A percentile compares a stretch with the other conserved stretches of the same genome.
Conservation (phyloP, 139 green algal genomes). For the Coccomyxa sp. region DNA sequence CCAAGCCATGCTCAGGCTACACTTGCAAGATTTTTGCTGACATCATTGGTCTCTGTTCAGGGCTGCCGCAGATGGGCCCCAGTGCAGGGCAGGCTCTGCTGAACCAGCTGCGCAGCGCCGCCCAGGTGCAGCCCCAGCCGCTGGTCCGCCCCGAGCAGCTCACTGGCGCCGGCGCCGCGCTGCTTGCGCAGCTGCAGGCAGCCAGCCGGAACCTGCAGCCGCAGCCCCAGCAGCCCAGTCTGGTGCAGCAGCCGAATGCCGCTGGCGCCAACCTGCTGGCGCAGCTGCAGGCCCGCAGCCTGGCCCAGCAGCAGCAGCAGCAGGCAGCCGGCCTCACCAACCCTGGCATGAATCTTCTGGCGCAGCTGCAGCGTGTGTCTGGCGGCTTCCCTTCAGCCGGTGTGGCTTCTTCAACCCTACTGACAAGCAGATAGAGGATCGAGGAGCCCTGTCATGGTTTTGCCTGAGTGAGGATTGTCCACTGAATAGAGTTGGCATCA, state of each 20-base stretch:
- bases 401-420: too few species aligned
- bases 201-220: not conserved
- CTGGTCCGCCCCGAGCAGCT: too few species aligned
- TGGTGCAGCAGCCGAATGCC: not conserved
- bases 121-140: not conserved
- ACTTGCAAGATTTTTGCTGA: too few species aligned
- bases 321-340: not conserved
- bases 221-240: not conserved
- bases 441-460: too few species aligned
- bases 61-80: not conserved
- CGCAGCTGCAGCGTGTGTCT: not conserved
- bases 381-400: too few species aligned
- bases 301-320: not conserved
- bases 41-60: too few species aligned
- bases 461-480: too few species aligned
- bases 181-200: constrained; percentile 6
- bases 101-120: not conserved
- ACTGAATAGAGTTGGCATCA: too few species aligned
- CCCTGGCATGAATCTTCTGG: not conserved
- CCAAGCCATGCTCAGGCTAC: too few species aligned
- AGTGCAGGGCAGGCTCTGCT: not conserved
- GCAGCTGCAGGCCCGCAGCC: constrained; percentile 7
- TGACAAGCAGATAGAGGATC: too few species aligned
- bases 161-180: not conserved
- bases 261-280: constrained; percentile 4